Conservation (phyloP, 768 basidiomycete genomes). For the Tylopilus subfusipes region DNA sequence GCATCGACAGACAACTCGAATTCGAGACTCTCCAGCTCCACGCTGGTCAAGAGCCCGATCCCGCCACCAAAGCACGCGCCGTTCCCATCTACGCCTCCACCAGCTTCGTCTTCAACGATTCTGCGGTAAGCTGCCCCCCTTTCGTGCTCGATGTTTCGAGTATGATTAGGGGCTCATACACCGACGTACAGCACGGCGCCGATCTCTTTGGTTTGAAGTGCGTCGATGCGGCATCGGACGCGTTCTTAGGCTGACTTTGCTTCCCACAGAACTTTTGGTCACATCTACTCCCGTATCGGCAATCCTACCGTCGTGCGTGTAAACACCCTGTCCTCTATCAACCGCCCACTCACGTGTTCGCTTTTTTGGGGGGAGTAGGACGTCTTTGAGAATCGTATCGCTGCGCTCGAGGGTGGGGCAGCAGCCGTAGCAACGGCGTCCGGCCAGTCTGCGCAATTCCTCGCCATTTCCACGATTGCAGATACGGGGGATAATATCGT, state of each 20-base stretch:
- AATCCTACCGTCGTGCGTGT: slow-evolving; percentile 54
- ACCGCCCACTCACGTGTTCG: not conserved
- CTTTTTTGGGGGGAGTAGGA: slow-evolving; percentile 36
- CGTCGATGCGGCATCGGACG: not conserved
- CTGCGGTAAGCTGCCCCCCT: slow-evolving; percentile 33
- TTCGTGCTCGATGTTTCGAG: not conserved
- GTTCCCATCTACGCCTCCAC: slow-evolving; percentile 61
- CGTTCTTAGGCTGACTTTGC: not conserved
- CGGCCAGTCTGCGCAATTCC: slow-evolving; percentile 61
- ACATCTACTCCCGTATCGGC: slow-evolving; percentile 53
- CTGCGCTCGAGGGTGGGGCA: slow-evolving; percentile 59
- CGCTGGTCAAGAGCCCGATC: slow-evolving; percentile 53
- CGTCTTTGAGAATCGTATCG: slow-evolving; percentile 62
- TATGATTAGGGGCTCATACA: not conserved
- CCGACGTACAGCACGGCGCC: slow-evolving; percentile 44
- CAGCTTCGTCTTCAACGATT: slow-evolving; percentile 55
- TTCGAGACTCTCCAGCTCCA: slow-evolving; percentile 66
- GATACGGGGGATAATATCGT: slow-evolving; percentile 63
- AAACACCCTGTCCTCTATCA: not conserved
- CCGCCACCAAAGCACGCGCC: slow-evolving; percentile 55
- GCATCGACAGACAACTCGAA: slow-evolving; percentile 37
- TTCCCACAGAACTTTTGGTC: slow-evolving; percentile 37
- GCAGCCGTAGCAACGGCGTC: slow-evolving; percentile 57
- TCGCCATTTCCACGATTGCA: slow-evolving; percentile 53
- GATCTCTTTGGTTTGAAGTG: slow-evolving; percentile 49